These are phyloP conservation scores for Mycena kentingensis DNA, from an alignment of 768 basidiomycete species.

Conservation along the genomic window DNA sequence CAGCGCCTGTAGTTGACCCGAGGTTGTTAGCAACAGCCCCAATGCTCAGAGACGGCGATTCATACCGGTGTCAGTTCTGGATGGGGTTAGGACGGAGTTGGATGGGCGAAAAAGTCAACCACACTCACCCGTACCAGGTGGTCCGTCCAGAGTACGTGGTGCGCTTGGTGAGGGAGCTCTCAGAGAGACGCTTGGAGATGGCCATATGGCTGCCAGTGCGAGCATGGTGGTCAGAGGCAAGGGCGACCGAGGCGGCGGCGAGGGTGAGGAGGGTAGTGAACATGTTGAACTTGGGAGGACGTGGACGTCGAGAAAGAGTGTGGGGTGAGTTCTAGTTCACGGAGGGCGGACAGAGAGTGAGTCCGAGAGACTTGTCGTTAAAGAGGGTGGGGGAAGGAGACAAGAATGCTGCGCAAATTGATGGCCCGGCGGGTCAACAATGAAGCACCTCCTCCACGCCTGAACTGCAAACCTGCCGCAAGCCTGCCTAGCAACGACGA, in stretches of 20 bases:
- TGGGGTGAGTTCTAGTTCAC: background rate
- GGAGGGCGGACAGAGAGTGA: background rate
- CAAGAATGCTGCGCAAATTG: too few species aligned
- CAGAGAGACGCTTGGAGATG: too few species aligned
- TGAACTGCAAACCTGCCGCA: too few species aligned
- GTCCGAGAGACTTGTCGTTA: conserved; percentile 1
- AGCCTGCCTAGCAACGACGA: background rate
- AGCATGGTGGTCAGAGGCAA: background rate
- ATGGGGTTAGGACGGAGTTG: too few species aligned
- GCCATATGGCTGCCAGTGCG: background rate
- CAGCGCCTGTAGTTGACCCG: too few species aligned
- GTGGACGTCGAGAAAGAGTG: background rate
- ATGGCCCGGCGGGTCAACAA: too few species aligned
- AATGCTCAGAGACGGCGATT: too few species aligned
- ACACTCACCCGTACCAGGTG: background rate
- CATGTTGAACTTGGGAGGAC: background rate
- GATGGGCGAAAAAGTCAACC: too few species aligned
- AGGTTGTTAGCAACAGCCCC: too few species aligned
- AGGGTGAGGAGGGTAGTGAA: background rate
- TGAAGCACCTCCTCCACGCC: too few species aligned
- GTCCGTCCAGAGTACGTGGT: background rate
- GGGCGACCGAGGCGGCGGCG: background rate
- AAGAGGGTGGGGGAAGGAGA: background rate
- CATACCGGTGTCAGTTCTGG: too few species aligned
- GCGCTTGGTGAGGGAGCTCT: background rate